These are phyloP conservation scores for Panellus pusillus DNA, from an alignment of 768 basidiomycete species.

Conservation along the genomic window DNA sequence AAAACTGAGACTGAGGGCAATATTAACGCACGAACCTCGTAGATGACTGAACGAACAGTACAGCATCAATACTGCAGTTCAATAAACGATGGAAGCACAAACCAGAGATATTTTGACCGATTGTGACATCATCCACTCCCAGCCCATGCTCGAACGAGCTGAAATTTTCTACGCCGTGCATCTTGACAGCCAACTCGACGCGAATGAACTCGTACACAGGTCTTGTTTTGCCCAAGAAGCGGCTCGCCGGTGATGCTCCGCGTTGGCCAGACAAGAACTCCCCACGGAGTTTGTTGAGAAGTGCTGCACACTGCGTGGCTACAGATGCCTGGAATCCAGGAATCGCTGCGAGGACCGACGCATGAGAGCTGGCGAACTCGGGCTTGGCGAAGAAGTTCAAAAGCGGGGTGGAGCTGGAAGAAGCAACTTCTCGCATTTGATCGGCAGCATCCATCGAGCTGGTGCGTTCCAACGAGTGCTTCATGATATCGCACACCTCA, in stretches of 20 bases:
- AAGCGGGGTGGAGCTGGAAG: conserved; percentile 53
- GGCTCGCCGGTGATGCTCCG: conserved; percentile 67
- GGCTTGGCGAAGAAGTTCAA: conserved; percentile 43
- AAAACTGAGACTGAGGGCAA: neutral
- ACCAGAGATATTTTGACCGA: conserved; percentile 74
- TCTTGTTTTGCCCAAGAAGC: conserved; percentile 57
- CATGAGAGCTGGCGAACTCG: conserved; percentile 37
- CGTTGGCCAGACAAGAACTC: conserved; percentile 61
- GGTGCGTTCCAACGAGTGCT: conserved; percentile 61
- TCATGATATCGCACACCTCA: conserved; percentile 43
- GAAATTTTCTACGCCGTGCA: conserved; percentile 78
- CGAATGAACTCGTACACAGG: conserved; percentile 72
- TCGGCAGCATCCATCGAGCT: conserved; percentile 68
- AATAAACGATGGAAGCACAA: conserved; percentile 15
- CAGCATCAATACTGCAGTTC: neutral
- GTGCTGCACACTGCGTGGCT: conserved; percentile 43
- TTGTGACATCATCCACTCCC: conserved; percentile 52
- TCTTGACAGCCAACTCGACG: conserved; percentile 59
- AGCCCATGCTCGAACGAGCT: conserved; percentile 41
- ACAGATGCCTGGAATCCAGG: conserved; percentile 56
- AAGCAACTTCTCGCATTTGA: conserved; percentile 64
- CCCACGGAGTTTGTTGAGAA: conserved; percentile 50
- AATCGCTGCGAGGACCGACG: conserved; percentile 38
- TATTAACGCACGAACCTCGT: conserved; percentile 17
- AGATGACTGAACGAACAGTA: neutral